Evolutionary conservation across 768 basidiomycete genomes (phyloP).

Genomic region (Suillus ampliporus): DNA sequence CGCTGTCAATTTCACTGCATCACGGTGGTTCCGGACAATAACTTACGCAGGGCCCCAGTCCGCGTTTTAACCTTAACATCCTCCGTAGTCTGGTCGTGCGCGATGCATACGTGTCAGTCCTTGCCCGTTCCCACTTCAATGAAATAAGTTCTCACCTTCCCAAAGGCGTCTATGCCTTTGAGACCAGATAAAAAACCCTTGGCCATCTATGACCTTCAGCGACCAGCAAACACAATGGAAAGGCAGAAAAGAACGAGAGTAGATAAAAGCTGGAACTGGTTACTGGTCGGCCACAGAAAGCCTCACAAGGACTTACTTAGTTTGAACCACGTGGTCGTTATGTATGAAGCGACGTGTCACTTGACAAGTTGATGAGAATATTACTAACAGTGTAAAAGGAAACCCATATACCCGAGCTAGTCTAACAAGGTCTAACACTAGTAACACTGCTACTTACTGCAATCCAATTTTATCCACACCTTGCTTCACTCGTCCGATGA

Average conservation of each 20-base stretch:
- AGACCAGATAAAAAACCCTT: constrained; percentile 78
- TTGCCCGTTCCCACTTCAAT: constrained; percentile 8
- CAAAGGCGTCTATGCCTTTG: constrained; percentile 97
- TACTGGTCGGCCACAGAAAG: background rate
- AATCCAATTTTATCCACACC: constrained; percentile 70
- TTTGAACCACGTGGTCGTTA: constrained; percentile 24
- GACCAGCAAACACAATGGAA: constrained; percentile 19
- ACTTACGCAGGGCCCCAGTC: constrained; percentile 87
- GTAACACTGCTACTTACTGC: constrained; percentile 11
- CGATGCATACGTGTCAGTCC: constrained; percentile 16
- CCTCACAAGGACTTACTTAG: background rate
- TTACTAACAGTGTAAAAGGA: background rate
- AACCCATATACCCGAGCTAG: background rate
- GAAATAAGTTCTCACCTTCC: constrained; percentile 70
- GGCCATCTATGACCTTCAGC: constrained; percentile 56
- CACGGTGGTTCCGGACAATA: background rate
- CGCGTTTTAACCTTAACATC: constrained; percentile 99
- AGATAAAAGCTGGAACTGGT: constrained; percentile 13
- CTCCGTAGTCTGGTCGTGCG: constrained; percentile 80
- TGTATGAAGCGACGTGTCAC: constrained; percentile 31
- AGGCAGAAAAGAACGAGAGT: constrained; percentile 15
- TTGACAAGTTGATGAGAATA: too few relatives aligned
- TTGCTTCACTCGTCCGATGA: constrained; percentile 89
- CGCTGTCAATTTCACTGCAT: constrained; percentile 16
- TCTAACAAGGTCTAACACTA: background rate